Conservation (phyloP, 768 basidiomycete genomes). For the Agaricus blazei region DNA sequence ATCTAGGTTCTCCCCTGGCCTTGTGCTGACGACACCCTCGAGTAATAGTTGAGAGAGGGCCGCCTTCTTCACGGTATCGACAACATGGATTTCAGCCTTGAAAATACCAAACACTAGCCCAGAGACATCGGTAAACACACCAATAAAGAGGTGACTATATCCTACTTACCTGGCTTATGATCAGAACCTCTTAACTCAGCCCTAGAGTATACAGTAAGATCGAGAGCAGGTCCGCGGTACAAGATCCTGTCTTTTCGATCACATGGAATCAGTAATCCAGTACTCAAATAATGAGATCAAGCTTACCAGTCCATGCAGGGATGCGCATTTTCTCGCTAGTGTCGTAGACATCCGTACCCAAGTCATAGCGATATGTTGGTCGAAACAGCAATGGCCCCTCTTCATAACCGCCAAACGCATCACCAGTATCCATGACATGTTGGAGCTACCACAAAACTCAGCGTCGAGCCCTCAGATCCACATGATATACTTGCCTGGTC, state of each 20-base stretch:
- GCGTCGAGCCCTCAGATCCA: not conserved
- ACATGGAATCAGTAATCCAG: not conserved
- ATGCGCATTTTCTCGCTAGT: slow-evolving; percentile 94
- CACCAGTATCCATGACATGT: slow-evolving; percentile 63
- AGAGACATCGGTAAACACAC: not conserved
- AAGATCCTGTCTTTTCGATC: slow-evolving; percentile 76
- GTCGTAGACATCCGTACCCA: slow-evolving; percentile 83
- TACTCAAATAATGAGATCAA: not conserved
- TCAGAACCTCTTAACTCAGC: slow-evolving; percentile 90
- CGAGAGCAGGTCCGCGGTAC: slow-evolving; percentile 68
- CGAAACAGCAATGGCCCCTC: slow-evolving; percentile 90
- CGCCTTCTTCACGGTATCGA: slow-evolving; percentile 74
- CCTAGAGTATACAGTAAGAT: slow-evolving; percentile 74
- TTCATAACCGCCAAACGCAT: slow-evolving; percentile 76
- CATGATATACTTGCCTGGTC: slow-evolving; percentile 71
- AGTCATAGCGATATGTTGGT: slow-evolving; percentile 92
- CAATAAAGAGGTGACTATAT: not conserved
- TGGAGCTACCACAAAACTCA: slow-evolving; percentile 47
- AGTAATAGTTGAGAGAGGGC: slow-evolving; percentile 64
- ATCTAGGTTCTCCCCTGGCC: slow-evolving; percentile 63
- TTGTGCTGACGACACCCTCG: slow-evolving; percentile 55
- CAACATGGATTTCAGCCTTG: slow-evolving; percentile 66
- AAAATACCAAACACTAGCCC: slow-evolving; percentile 81
- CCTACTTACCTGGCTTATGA: slow-evolving; percentile 76
- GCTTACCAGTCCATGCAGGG: slow-evolving; percentile 92